A percentile compares a stretch with the other conserved stretches of the same genome.
phyloP scores from a whole-genome alignment of 306 rosid species.

The Prunus mira region DNA sequence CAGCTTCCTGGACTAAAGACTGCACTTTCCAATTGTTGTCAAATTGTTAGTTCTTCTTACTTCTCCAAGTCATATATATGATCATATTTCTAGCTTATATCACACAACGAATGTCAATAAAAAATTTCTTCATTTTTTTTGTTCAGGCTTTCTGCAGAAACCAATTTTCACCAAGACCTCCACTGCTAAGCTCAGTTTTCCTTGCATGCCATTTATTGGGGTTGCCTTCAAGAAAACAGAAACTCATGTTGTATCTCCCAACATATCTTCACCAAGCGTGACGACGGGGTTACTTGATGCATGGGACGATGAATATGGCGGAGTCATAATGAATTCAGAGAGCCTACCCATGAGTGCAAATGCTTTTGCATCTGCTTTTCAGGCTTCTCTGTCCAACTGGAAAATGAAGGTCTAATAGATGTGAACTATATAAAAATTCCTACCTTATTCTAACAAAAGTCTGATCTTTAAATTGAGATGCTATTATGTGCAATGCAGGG shows the following conservation, averaged over 20 bases:
- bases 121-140: neutral
- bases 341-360: constrained; percentile 36
- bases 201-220: constrained; percentile 8
- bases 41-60: constrained; percentile 15
- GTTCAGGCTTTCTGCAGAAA: constrained; percentile 16
- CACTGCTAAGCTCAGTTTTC: constrained; percentile 5
- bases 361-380: constrained; percentile 36
- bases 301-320: constrained; percentile 41
- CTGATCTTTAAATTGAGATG: neutral
- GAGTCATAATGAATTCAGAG: constrained; percentile 38
- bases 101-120: neutral
- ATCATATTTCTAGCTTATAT: neutral
- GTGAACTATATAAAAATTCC: neutral
- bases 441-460: neutral
- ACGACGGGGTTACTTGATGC: constrained; percentile 32
- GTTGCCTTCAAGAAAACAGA: constrained; percentile 19
- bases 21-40: neutral
- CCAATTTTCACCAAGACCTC: neutral
- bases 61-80: neutral
- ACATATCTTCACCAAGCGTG: constrained; percentile 28
- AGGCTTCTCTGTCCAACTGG: constrained; percentile 37
- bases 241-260: constrained; percentile 28
- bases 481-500: constrained; percentile 26
- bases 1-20: neutral
- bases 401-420: constrained; percentile 30